phyloP scores from a whole-genome alignment of 805 yeast species.

The Ogataea dorogensis region DNA sequence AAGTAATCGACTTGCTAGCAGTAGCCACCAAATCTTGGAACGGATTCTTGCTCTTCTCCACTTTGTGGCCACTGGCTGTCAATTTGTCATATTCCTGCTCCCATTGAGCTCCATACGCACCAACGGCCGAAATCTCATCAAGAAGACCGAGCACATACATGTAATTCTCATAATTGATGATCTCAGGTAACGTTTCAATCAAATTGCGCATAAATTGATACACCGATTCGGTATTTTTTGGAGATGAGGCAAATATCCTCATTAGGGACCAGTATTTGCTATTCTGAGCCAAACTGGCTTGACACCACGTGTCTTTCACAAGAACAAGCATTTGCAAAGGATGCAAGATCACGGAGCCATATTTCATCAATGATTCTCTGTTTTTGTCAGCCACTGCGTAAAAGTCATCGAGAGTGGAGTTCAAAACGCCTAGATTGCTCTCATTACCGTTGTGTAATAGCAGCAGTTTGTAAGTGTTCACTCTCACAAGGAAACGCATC shows the following conservation, averaged over 20 bases:
- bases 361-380: conserved; percentile 43
- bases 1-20: conserved; percentile 59
- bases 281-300: conserved; percentile 34
- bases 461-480: conserved; percentile 51
- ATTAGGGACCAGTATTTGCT: conserved; percentile 50
- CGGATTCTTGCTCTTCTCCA: conserved; percentile 43
- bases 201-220: conserved; percentile 47
- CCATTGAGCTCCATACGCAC: conserved; percentile 75
- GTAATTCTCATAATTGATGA: conserved; percentile 50
- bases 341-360: conserved; percentile 43
- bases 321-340: conserved; percentile 51
- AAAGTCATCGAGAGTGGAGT: conserved; percentile 27
- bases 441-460: conserved; percentile 39
- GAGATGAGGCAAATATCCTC: conserved; percentile 44
- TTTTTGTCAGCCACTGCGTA: conserved; percentile 22
- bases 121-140: conserved; percentile 79
- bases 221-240: conserved; percentile 41
- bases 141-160: conserved; percentile 66
- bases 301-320: conserved; percentile 43
- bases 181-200: conserved; percentile 31
- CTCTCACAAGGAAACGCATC: conserved; percentile 37
- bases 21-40: conserved; percentile 53
- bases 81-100: conserved; percentile 59
- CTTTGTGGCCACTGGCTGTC: conserved; percentile 42
- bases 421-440: conserved; percentile 21